These are phyloP conservation scores for Geranium incanum DNA, from an alignment of 441 rosid species.

Conservation along the genomic window DNA sequence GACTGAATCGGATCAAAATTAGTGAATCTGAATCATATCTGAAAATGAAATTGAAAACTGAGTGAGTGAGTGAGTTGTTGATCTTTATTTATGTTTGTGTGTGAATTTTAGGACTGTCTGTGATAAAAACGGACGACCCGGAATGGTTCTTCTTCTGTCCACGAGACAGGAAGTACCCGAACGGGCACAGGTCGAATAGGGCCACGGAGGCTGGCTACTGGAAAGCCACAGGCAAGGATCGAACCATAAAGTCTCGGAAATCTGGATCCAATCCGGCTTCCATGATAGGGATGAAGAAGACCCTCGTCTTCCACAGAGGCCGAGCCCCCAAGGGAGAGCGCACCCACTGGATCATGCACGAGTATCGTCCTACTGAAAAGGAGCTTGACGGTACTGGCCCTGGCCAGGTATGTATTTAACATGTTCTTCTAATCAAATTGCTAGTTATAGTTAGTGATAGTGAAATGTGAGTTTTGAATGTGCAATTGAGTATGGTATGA, in stretches of 20 bases:
- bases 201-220: conserved; percentile 86
- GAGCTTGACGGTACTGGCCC: conserved; percentile 73
- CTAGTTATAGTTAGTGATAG: neutral
- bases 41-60: no score
- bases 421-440: neutral
- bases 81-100: conserved; percentile 3
- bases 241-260: conserved; percentile 65
- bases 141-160: conserved; percentile 98
- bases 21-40: no score
- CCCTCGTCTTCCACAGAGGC: conserved; percentile 76
- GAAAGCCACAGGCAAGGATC: conserved; percentile 91
- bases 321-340: conserved; percentile 87
- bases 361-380: conserved; percentile 63
- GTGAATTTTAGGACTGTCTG: conserved; percentile 45
- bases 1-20: no score
- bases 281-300: conserved; percentile 81
- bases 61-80: no score
- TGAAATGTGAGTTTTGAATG: neutral
- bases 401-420: conserved; percentile 47
- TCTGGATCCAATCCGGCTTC: conserved; percentile 16
- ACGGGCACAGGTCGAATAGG: conserved; percentile 81
- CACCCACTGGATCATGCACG: conserved; percentile 85
- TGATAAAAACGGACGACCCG: conserved; percentile 70
- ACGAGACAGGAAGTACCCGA: conserved; percentile 79
- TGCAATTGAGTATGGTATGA: no score